Evolutionary conservation across 2,329 filamentous ascomycete genomes (phyloP).

Genomic region (Colletotrichum truncatum): DNA sequence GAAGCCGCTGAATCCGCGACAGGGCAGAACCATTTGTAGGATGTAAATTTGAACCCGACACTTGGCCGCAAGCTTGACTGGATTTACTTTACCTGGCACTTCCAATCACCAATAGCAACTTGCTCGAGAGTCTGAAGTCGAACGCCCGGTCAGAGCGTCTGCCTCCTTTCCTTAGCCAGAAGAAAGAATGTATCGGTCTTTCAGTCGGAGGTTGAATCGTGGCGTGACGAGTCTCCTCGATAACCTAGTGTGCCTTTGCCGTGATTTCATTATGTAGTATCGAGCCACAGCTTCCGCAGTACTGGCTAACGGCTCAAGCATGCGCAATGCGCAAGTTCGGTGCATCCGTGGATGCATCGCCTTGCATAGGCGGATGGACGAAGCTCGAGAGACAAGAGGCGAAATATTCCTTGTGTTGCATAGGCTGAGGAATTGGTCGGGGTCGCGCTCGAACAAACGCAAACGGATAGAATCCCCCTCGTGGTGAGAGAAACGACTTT

Average conservation of each 20-base stretch:
- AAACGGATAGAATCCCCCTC: background rate
- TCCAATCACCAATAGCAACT: background rate
- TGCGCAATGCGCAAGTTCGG: background rate
- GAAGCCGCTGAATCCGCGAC: background rate
- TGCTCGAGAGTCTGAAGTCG: background rate
- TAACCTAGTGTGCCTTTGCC: background rate
- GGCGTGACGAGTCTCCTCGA: background rate
- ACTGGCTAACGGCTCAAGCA: background rate
- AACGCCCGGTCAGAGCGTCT: conserved; percentile 23
- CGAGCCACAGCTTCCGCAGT: background rate
- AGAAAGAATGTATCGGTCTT: background rate
- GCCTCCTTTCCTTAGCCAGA: background rate
- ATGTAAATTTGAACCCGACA: background rate
- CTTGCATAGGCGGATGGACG: background rate
- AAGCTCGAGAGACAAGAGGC: background rate
- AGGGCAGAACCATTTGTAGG: background rate
- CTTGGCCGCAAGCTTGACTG: background rate
- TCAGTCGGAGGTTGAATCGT: background rate
- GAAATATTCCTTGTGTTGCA: background rate
- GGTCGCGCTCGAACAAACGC: background rate
- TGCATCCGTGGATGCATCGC: background rate
- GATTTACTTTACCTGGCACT: background rate
- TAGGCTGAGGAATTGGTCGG: background rate
- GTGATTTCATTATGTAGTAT: background rate
- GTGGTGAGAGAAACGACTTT: conserved; percentile 17